Evolutionary conservation across 768 basidiomycete genomes (phyloP).

Genomic region (Mycena belliarum): DNA sequence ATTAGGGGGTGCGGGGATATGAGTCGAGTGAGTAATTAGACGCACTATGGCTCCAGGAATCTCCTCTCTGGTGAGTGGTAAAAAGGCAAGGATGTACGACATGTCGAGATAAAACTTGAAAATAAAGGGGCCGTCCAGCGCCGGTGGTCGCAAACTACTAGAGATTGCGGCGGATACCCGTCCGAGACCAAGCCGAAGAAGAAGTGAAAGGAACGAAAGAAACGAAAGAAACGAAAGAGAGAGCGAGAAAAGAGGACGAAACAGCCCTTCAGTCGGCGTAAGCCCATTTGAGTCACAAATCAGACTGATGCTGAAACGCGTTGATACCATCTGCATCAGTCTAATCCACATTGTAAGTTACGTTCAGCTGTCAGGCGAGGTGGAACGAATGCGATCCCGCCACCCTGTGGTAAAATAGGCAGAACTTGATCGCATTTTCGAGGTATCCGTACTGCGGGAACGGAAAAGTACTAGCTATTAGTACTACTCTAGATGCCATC

Average conservation of each 20-base stretch:
- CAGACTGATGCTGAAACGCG: not conserved
- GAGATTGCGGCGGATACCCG: constrained; percentile 27
- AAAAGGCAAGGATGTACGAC: constrained; percentile 22
- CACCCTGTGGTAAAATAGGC: no score
- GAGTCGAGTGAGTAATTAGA: not conserved
- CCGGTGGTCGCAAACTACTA: constrained; percentile 22
- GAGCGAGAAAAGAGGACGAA: not conserved
- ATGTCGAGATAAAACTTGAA: constrained; percentile 20
- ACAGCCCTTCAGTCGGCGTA: constrained; percentile 1
- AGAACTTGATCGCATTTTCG: no score
- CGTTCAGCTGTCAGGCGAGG: no score
- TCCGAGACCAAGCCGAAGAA: constrained; percentile 17
- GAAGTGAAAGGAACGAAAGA: constrained; percentile 6
- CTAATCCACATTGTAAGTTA: not conserved
- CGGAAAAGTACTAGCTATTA: no score
- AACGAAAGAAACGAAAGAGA: constrained; percentile 18
- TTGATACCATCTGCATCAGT: not conserved
- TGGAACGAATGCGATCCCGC: no score
- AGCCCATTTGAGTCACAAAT: no score
- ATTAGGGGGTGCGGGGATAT: not conserved
- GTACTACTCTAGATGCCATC: no score
- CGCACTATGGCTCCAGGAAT: constrained; percentile 42
- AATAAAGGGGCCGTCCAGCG: constrained; percentile 18
- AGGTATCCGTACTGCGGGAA: no score
- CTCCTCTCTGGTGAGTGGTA: constrained; percentile 32